Conservation (phyloP, 495 filamentous ascomycete genomes). For the Clohesyomyces aquaticus region DNA sequence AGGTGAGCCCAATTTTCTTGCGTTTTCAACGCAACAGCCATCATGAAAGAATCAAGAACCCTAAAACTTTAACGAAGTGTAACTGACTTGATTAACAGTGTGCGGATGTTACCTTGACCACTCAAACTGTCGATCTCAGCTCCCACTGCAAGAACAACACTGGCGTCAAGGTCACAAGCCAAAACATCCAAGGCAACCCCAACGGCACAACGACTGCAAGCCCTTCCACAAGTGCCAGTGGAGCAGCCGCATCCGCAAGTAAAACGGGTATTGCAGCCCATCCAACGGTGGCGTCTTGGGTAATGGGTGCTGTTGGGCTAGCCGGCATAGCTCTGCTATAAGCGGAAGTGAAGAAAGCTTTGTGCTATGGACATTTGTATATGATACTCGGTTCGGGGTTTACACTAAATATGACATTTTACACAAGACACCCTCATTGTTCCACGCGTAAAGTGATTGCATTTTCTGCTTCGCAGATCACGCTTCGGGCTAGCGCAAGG, state of each 20-base stretch:
- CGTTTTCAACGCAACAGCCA: no score
- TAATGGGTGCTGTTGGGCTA: conserved; percentile 33
- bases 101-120: conserved; percentile 64
- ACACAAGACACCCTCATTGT: no score
- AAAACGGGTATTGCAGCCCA: conserved; percentile 23
- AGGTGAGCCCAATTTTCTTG: conserved; percentile 28
- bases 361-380: neutral
- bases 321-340: conserved; percentile 29
- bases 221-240: conserved; percentile 2
- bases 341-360: neutral
- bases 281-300: conserved; percentile 26
- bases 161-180: conserved; percentile 48
- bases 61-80: no score
- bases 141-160: conserved; percentile 58
- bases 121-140: conserved; percentile 43
- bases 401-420: conserved; percentile 2
- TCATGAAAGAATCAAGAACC: no score
- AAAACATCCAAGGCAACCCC: conserved; percentile 30
- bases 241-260: conserved; percentile 4
- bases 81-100: conserved; percentile 50
- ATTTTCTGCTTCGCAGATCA: no score
- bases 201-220: conserved; percentile 36
- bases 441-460: no score
- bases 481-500: neutral
- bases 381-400: neutral